phyloP scores from a whole-genome alignment of 2,329 filamentous ascomycete species.

The Colletotrichum neosansevieriae region DNA sequence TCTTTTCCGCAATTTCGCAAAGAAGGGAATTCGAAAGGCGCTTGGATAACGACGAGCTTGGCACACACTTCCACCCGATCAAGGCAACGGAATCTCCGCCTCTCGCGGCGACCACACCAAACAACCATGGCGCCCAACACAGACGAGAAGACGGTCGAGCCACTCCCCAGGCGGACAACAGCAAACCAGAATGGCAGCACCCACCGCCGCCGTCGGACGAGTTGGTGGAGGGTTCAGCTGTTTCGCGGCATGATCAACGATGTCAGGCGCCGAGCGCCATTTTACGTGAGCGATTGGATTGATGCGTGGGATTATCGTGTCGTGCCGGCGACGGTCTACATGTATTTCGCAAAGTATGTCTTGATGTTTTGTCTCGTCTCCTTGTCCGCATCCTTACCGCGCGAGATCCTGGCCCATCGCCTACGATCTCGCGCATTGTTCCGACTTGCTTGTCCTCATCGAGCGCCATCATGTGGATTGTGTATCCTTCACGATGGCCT shows the following conservation, averaged over 20 bases:
- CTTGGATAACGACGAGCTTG: no score
- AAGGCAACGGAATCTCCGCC: no score
- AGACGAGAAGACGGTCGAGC: slow-evolving; percentile 28
- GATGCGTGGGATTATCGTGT: slow-evolving; percentile 94
- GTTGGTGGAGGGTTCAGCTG: slow-evolving; percentile 80
- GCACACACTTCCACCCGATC: not conserved
- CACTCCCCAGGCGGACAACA: slow-evolving; percentile 1
- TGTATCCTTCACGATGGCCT: no score
- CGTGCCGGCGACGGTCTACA: slow-evolving; percentile 87
- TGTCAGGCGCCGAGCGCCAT: slow-evolving; percentile 78
- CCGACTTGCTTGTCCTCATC: not conserved
- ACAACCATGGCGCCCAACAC: slow-evolving; percentile 15
- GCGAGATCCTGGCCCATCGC: no score
- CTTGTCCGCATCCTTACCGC: no score
- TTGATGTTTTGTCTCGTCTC: not conserved
- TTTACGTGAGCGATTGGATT: slow-evolving; percentile 83
- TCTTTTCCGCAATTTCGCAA: not conserved
- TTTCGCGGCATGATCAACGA: slow-evolving; percentile 87
- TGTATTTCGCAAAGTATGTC: slow-evolving; percentile 92
- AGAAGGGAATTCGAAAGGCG: not conserved
- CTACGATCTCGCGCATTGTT: no score
- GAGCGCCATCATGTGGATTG: not conserved
- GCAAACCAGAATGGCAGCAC: slow-evolving; percentile 7
- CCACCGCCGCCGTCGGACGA: slow-evolving; percentile 21
- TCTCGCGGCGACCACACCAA: no score